A percentile compares a stretch with the other conserved stretches of the same genome.
Conservation (phyloP, 345 rosid genomes). For the Adansonia digitata region DNA sequence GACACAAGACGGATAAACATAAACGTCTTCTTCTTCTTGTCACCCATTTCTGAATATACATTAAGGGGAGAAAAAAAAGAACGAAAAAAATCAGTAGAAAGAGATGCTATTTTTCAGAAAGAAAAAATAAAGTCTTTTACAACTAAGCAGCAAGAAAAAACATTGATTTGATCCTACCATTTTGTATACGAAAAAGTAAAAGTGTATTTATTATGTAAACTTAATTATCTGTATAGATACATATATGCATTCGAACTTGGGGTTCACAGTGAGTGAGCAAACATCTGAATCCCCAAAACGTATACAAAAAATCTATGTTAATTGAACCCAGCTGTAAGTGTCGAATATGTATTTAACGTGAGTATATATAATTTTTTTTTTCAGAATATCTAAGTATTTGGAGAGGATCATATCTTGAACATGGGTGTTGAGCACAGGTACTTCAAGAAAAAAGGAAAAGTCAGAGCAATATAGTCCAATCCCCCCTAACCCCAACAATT, state of each 20-base stretch:
- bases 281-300: not conserved
- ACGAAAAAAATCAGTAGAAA: constrained; percentile 6
- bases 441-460: too few species aligned
- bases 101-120: too few species aligned
- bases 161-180: not conserved
- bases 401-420: too few species aligned
- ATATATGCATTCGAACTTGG: not conserved
- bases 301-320: too few species aligned
- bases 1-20: constrained; percentile 90
- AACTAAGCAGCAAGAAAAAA: not conserved
- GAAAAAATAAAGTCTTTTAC: not conserved
- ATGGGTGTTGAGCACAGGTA: too few species aligned
- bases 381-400: too few species aligned
- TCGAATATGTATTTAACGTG: too few species aligned
- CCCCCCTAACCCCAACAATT: too few species aligned
- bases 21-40: constrained; percentile 83
- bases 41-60: constrained; percentile 52
- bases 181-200: not conserved
- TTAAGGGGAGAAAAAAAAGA: not conserved
- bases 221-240: not conserved
- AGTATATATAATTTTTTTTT: too few species aligned
- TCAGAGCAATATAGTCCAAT: too few species aligned
- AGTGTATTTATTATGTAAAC: not conserved
- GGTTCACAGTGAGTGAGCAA: not conserved
- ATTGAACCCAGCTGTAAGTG: too few species aligned